Base-by-base conservation (phyloP, 352 stramenopile species). In the Globisporangium solare region DNA sequence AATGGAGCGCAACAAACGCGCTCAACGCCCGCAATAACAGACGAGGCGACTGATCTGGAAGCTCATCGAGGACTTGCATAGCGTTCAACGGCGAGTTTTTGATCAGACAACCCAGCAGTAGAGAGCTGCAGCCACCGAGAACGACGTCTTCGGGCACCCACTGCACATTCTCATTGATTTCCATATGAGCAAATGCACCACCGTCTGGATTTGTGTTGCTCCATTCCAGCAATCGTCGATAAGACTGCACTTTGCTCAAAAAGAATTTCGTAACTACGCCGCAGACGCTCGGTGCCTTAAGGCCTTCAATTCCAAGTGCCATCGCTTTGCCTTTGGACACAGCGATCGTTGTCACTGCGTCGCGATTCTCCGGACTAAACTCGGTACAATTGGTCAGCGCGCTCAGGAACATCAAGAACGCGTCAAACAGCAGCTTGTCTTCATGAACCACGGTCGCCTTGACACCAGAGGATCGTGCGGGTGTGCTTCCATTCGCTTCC, bases 31-130 rank as follows among this genome's bases (percentile, higher is more conserved):
- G 71, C 17, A 91, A 57, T 14, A 92, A 48, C 6, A 89, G 60
- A 0, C 54, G 61, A 27, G 76, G 67, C 5, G 83, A 89, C 2
- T 21, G 27, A 31, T 75, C 68, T 0, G 83, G 83, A 6, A 93
- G 50, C 5, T 49, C 54, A 0, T 49, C 56, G 14, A 91, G 53
- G 46, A 92, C 69, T 3, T 32, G 42, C 18, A 52, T 40, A 31
- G 64, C 66, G 49, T 85, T 84, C 11, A 31, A 49, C 0, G 55
- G 46, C 2, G 76, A 86, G 11, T 67, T 56, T 31, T 77, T 77
- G 74, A 92, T 89, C 56, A 94, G 47, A 54, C 78, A 92, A 17
- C 83, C 83, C 0, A 94, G 67, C 39, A 94, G 42, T 17, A 94
- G 58, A 3, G 81, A 88, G 1, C 58, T 68, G 27, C 77, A 90